Evolutionary conservation across 352 stramenopile species (phyloP).

Genomic region (Phytopythium cucurbitacearum): DNA sequence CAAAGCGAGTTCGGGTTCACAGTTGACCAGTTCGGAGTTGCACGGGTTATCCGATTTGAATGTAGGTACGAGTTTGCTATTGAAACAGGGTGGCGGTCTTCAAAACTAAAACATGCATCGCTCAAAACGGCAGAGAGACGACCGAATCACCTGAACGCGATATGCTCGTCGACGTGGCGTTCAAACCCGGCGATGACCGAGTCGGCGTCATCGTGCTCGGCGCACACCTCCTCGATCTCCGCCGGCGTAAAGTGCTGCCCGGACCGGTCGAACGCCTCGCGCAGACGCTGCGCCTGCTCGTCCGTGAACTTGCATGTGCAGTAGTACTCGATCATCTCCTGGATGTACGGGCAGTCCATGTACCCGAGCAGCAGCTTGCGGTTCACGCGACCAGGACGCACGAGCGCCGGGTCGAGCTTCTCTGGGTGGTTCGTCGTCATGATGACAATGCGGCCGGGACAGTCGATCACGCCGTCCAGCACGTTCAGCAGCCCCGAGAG

Average conservation of each 20-base stretch:
- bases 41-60: too few species aligned
- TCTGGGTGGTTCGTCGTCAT: conserved; percentile 88
- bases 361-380: conserved; percentile 75
- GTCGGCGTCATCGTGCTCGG: conserved; percentile 28
- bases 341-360: conserved; percentile 40
- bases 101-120: too few species aligned
- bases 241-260: conserved; percentile 24
- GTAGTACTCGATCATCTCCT: conserved; percentile 76
- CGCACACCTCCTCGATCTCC: conserved; percentile 40
- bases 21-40: too few species aligned
- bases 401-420: conserved; percentile 81
- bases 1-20: too few species aligned
- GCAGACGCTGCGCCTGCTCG: conserved; percentile 6
- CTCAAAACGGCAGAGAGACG: too few species aligned
- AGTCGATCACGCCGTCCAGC: conserved; percentile 85
- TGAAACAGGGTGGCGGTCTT: too few species aligned
- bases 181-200: conserved; percentile 29
- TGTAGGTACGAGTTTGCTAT: too few species aligned
- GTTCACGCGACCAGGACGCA: conserved; percentile 89
- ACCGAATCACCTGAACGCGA: too few species aligned
- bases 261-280: conserved; percentile 11
- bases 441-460: conserved; percentile 70
- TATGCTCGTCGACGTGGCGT: too few species aligned
- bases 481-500: conserved; percentile 87
- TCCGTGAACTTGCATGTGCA: conserved; percentile 22